Evolutionary conservation across 2,329 filamentous ascomycete genomes (phyloP), one percentile per base, ranked within the genome.

Genomic region (Pseudogymnoascus sp.): DNA sequence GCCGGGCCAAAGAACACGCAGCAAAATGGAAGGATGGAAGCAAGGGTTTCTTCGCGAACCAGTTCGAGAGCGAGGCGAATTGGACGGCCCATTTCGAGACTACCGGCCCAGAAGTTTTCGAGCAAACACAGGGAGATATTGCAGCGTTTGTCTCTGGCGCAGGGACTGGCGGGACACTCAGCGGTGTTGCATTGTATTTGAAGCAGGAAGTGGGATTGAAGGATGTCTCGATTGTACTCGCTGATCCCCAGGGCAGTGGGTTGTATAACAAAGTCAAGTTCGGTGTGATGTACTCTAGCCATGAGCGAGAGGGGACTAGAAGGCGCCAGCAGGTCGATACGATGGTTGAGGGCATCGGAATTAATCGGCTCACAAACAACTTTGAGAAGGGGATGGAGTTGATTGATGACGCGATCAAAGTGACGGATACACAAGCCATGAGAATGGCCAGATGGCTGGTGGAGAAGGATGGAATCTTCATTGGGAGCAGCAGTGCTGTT

Each of bases 391-490:
- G 93, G 0, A 82, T 91, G 67, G 88, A 93, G 71, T 77, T 97
- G 63, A 85, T 99, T 62, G 91, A 97, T 74, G 92, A 97, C 76
- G 93, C 95, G 2, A 86, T 97, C 38, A 85, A 88, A 64, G 91
- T 99, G 13, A 90, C 86, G 2, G 96, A 99, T 75, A 84, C 86
- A 60, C 93, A 99, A 78, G 95, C 95, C 11, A 86, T 90, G 73
- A 83, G 82, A 62, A 99, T 99, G 95, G 95, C 93, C n/a, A 82
- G 91, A 66, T 97, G 92, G 91, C 78, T 99, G 42, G 93, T 97
- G 7, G 93, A 97, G 77, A 89, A 93, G 67, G 95, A 99, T 75
- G 95, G 95, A 7, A 87, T 99, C 62, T 99, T 99, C 71, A 82
- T 93, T 42, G 96, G 95, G 7, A 96, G 93, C 74, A 96, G 91